Percentiles rank a stretch among this genome's conserved stretches.
phyloP scores from a whole-genome alignment of 345 rosid genomes.

The Punica granatum region DNA sequence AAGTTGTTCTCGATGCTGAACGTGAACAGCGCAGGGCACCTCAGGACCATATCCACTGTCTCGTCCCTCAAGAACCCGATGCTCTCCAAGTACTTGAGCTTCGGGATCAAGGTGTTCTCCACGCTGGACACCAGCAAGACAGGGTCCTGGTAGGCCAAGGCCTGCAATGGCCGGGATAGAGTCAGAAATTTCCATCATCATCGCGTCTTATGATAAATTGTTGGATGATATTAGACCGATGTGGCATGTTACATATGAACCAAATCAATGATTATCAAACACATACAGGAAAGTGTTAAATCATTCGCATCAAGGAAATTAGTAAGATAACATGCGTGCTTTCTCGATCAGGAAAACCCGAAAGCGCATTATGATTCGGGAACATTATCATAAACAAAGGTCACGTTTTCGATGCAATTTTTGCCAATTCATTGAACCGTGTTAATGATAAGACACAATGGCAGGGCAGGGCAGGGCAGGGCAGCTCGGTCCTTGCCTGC shows the following conservation, averaged over 20 bases:
- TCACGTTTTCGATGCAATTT: background rate
- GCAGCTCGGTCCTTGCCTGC: background rate
- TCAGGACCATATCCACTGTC: conserved; percentile 50
- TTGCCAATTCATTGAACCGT: background rate
- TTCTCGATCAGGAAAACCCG: too few species aligned
- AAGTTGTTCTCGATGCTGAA: conserved; percentile 77
- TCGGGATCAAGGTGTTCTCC: conserved; percentile 76
- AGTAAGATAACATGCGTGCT: too few species aligned
- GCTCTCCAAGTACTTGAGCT: conserved; percentile 59
- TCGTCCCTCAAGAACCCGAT: conserved; percentile 52
- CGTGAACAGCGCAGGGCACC: conserved; percentile 80
- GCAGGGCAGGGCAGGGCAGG: background rate
- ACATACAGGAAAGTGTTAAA: too few species aligned
- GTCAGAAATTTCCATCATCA: too few species aligned
- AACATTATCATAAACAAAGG: too few species aligned
- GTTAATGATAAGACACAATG: too few species aligned
- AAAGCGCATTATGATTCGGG: background rate
- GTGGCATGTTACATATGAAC: too few species aligned
- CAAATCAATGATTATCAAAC: too few species aligned
- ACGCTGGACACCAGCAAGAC: conserved; percentile 71
- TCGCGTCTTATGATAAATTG: too few species aligned
- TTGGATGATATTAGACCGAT: too few species aligned
- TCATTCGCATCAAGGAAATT: too few species aligned
- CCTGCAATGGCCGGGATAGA: conserved; percentile 13
- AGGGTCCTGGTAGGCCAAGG: conserved; percentile 76